Evolutionary conservation across 1,139 yeast species (phyloP).

Genomic region (Taphrina populina): DNA sequence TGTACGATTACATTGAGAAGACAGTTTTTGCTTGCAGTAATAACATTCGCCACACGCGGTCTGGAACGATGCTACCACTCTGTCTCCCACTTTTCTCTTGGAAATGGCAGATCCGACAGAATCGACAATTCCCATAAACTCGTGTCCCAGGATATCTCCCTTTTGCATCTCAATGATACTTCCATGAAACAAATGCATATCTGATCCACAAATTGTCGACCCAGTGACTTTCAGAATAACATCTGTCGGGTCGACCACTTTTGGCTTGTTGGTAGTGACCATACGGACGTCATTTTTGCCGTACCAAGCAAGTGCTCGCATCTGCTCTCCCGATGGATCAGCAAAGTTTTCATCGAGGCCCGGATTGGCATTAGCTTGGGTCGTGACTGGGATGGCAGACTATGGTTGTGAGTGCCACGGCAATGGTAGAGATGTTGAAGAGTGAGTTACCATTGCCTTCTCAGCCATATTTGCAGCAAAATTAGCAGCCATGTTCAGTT

Average conservation of each 20-base stretch:
- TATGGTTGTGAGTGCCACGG: not conserved
- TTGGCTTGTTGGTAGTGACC: constrained; percentile 48
- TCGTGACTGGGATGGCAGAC: constrained; percentile 12
- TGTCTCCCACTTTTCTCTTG: constrained; percentile 50
- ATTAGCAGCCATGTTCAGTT: constrained; percentile 29
- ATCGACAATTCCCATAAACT: constrained; percentile 53
- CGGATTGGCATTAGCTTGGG: constrained; percentile 28
- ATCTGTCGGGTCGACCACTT: constrained; percentile 47
- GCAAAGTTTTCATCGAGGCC: constrained; percentile 16
- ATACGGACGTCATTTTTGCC: constrained; percentile 33
- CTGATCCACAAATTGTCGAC: constrained; percentile 55
- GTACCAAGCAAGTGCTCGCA: constrained; percentile 35
- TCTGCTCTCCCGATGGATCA: constrained; percentile 28
- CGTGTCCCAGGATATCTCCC: constrained; percentile 58
- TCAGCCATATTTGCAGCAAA: constrained; percentile 27
- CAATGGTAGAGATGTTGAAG: not conserved
- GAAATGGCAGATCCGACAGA: constrained; percentile 47
- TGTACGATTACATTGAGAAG: constrained; percentile 47
- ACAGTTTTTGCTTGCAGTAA: constrained; percentile 39
- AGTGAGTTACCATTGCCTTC: constrained; percentile 9
- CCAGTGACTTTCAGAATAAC: constrained; percentile 50
- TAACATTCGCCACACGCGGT: constrained; percentile 54
- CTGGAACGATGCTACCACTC: constrained; percentile 51
- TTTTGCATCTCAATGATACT: constrained; percentile 43
- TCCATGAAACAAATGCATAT: constrained; percentile 45